These are phyloP conservation scores for Cryptosporidium sp. DNA, from an alignment of 169 alveolate genomes.

Conservation along the genomic window DNA sequence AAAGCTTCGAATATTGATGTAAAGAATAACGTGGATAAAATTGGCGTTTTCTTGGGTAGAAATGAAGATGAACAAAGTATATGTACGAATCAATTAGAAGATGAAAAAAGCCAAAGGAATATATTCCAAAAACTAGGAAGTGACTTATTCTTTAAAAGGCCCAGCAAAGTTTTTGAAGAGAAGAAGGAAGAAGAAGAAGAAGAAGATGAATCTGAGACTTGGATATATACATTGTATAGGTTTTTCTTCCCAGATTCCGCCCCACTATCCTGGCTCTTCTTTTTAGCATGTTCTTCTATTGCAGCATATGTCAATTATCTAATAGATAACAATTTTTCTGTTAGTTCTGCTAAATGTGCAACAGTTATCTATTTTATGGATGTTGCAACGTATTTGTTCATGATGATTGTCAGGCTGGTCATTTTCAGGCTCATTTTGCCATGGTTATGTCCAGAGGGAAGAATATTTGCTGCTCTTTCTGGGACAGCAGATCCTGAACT, in stretches of 20 bases:
- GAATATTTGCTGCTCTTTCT: constrained; percentile 73
- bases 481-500: constrained; percentile 76
- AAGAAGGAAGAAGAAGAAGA: constrained; percentile 72
- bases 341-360: constrained; percentile 22
- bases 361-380: constrained; percentile 50
- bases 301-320: constrained; percentile 25
- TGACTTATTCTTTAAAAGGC: constrained; percentile 59
- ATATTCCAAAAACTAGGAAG: constrained; percentile 66
- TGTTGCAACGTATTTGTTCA: constrained; percentile 30
- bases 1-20: constrained; percentile 21
- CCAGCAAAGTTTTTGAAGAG: constrained; percentile 72
- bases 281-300: constrained; percentile 34
- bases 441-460: constrained; percentile 74
- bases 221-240: constrained; percentile 5
- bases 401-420: constrained; percentile 53
- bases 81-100: constrained; percentile 12
- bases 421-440: constrained; percentile 48
- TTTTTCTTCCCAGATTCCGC: constrained; percentile 70
- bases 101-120: constrained; percentile 26
- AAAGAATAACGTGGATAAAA: constrained; percentile 31
- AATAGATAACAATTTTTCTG: constrained; percentile 5
- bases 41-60: constrained; percentile 32
- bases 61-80: constrained; percentile 38
- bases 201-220: constrained; percentile 59
- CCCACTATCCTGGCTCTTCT: constrained; percentile 44